These are phyloP conservation scores for Chlorella sp. DNA, from an alignment of 139 green algal genomes.

Conservation along the genomic window DNA sequence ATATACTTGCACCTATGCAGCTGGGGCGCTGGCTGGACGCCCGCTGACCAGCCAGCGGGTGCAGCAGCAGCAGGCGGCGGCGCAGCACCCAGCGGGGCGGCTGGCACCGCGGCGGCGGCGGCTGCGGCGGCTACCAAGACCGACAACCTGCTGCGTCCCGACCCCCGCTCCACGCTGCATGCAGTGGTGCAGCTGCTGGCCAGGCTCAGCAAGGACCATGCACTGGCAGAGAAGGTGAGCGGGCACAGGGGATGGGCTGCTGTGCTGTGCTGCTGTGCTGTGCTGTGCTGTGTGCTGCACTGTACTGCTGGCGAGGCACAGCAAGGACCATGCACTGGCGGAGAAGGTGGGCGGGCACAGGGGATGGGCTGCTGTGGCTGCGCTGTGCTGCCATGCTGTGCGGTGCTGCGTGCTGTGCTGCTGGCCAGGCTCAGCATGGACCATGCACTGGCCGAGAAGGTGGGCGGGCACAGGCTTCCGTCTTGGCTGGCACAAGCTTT, in stretches of 20 bases:
- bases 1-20: not conserved
- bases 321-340: not conserved
- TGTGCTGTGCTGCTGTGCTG: not conserved
- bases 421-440: slow-evolving; percentile 76
- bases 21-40: slow-evolving; percentile 31
- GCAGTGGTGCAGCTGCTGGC: slow-evolving; percentile 85
- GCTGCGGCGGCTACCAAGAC: not conserved
- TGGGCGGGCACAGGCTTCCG: slow-evolving; percentile 39
- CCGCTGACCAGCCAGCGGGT: not conserved
- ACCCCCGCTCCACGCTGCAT: slow-evolving; percentile 70
- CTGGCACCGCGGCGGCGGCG: not conserved
- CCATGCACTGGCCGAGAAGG: slow-evolving; percentile 72
- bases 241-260: not conserved
- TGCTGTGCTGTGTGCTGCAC: not conserved
- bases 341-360: not conserved
- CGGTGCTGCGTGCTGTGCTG: slow-evolving; percentile 82
- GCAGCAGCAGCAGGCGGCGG: not conserved
- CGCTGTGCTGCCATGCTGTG: too few species aligned
- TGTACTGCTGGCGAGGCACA: not conserved
- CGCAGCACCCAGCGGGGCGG: not conserved
- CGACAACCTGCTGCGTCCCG: slow-evolving; percentile 39
- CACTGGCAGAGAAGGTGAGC: slow-evolving; percentile 73
- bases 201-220: slow-evolving; percentile 76
- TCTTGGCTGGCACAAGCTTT: too few species aligned
- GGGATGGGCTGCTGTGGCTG: too few species aligned